Evolutionary conservation across 2,329 filamentous ascomycete species (phyloP).

Genomic region (Hortaea sp.): DNA sequence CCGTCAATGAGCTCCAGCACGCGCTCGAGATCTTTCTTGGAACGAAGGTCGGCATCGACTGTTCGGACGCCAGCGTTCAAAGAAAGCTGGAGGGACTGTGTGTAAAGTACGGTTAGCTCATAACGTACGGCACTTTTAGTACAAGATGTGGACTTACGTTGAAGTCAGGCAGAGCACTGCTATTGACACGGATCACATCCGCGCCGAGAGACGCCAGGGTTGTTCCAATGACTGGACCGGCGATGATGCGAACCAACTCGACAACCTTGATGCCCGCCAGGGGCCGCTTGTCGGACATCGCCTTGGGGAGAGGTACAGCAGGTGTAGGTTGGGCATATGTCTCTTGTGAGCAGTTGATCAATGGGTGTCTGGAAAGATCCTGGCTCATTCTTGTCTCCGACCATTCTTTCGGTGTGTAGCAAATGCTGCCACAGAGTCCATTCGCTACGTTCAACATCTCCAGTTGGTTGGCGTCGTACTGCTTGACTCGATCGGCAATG

Average conservation of each 20-base stretch:
- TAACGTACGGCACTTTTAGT: too few relatives aligned
- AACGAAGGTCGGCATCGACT: conserved; percentile 33
- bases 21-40: conserved; percentile 28
- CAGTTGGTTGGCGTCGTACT: conserved; percentile 32
- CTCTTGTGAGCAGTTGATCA: conserved; percentile 22
- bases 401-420: conserved; percentile 37
- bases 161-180: conserved; percentile 52
- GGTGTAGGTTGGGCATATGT: conserved; percentile 12
- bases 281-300: conserved; percentile 14
- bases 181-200: conserved; percentile 61
- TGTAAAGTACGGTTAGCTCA: too few relatives aligned
- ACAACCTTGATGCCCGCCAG: conserved; percentile 58
- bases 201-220: conserved; percentile 67
- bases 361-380: conserved; percentile 30
- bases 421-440: conserved; percentile 36
- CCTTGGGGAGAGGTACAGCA: conserved; percentile 12
- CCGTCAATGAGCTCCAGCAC: conserved; percentile 34
- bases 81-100: conserved; percentile 30
- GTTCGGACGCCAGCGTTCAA: conserved; percentile 43
- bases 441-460: conserved; percentile 32
- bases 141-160: conserved; percentile 7
- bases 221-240: conserved; percentile 59
- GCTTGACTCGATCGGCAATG: conserved; percentile 23
- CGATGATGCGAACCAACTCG: conserved; percentile 66
- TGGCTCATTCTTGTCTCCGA: conserved; percentile 35